Evolutionary conservation across 345 rosid species (phyloP).

Genomic region (Hibiscus syriacus): DNA sequence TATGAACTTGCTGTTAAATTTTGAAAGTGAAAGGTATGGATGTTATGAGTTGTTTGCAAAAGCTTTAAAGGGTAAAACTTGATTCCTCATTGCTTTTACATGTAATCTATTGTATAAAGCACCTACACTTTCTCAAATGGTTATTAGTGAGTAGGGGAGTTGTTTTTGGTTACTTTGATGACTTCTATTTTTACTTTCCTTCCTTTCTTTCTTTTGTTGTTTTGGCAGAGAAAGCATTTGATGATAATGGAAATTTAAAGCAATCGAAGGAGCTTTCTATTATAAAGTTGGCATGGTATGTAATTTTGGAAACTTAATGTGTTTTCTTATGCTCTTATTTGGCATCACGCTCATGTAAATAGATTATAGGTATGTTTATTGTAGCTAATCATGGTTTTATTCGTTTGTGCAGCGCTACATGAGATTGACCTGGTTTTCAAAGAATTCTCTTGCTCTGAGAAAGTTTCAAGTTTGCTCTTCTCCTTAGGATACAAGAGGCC

Average conservation of each 20-base stretch:
- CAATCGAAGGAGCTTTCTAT: conserved; percentile 83
- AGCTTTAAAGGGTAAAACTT: background rate
- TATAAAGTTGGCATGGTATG: conserved; percentile 90
- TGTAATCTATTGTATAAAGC: background rate
- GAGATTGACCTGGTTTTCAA: conserved; percentile 74
- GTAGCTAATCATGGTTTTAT: conserved; percentile 6
- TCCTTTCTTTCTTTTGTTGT: background rate
- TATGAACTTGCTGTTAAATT: background rate
- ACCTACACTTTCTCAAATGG: background rate
- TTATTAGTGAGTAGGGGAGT: background rate
- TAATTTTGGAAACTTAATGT: background rate
- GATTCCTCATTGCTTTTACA: background rate
- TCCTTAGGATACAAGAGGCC: conserved; percentile 83
- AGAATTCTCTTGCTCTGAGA: conserved; percentile 54
- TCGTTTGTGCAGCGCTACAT: conserved; percentile 57
- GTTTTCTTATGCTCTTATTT: background rate
- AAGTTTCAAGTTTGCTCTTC: conserved; percentile 43
- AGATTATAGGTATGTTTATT: background rate
- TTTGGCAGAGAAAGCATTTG: conserved; percentile 81
- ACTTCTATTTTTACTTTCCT: background rate
- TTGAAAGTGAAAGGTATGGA: conserved; percentile 3
- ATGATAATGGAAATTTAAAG: conserved; percentile 60
- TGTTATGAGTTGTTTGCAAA: background rate
- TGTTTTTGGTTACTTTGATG: background rate
- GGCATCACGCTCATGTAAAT: background rate